Base-by-base conservation (phyloP, 2,329 filamentous ascomycete species). In the Beauveria caledonica region DNA sequence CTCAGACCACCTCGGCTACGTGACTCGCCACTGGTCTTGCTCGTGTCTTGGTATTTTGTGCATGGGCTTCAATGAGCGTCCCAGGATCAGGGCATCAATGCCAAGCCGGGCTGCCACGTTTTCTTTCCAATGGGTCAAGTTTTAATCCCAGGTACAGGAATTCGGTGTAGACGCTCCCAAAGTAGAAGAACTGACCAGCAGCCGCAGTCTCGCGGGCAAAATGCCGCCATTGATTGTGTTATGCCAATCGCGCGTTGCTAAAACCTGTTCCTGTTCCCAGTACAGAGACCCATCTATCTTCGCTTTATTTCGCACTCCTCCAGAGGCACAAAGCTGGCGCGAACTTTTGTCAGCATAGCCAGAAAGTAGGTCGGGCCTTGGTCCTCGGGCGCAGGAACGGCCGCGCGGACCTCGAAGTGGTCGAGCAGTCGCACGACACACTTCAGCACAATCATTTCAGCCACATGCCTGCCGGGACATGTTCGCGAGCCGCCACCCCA, bases 401-500 rank as follows among this genome's bases (percentile, higher is more conserved):
- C 64, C 3, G 76, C 69, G 58, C 76, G 67, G 0, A 82, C 67
- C 6, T 77, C 73, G 58, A 83, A 83, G 46, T 74, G 71, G 5
- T 68, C 67, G 3, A 81, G 59, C 17, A 84, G 61, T 0, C 71
- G 67, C 0, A 74, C 67, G 0, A 82, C 69, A 0, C 74, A 69
- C 64, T 80, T 81, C 55, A 70, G 71, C 0, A 83, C 69, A 2
- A 82, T 68, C 60, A 83, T 63, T 65, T 83, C 80, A 0, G 80
- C 80, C 11, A 83, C 68, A 46, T 80, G 73, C 3, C 77, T 68
- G 0, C 80, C 80, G 0, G 80, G 80, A 60, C 80, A 83, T 0
- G 74, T 77, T 39, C 80, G 73, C 3, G 76, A 72, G 3, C 80
- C 79, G 2, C 79, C 80, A 3, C 80, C 80, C 78, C 79, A 84